Conservation (phyloP, 2,329 filamentous ascomycete genomes). For the Fusarium sacchari region DNA sequence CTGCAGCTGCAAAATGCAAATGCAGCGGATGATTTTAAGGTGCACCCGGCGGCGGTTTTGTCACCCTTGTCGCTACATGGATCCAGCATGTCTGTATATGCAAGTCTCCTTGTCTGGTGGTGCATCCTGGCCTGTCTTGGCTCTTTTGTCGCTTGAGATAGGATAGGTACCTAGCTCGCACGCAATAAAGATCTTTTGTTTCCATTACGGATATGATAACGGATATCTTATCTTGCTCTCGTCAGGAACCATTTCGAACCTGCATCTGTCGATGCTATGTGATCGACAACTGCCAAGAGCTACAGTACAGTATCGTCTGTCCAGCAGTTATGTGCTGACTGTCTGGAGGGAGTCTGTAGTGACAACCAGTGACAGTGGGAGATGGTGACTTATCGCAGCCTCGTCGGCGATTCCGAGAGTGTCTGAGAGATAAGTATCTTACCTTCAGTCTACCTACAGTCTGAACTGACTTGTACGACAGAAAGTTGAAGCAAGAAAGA, state of each 20-base stretch:
- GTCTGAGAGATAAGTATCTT: slow-evolving; percentile 2
- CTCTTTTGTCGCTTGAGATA: slow-evolving; percentile 35
- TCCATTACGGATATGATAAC: slow-evolving; percentile 39
- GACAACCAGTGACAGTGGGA: neutral
- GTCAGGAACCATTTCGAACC: slow-evolving; percentile 23
- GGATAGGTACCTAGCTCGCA: slow-evolving; percentile 29
- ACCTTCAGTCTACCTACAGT: neutral
- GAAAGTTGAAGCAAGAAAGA: too few species aligned
- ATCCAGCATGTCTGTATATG: slow-evolving; percentile 11
- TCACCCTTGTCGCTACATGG: slow-evolving; percentile 19
- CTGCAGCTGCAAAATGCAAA: slow-evolving; percentile 11
- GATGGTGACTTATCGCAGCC: slow-evolving; percentile 24
- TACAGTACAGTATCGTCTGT: neutral
- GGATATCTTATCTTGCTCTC: slow-evolving; percentile 38
- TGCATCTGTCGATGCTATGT: slow-evolving; percentile 26
- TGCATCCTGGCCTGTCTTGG: slow-evolving; percentile 17
- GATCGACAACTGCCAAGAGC: slow-evolving; percentile 18
- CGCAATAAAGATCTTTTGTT: slow-evolving; percentile 40
- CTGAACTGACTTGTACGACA: slow-evolving; percentile 4
- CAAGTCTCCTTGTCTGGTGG: slow-evolving; percentile 21
- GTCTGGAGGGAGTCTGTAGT: neutral
- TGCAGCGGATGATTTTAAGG: slow-evolving; percentile 45
- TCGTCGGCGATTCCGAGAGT: slow-evolving; percentile 37
- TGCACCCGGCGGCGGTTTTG: slow-evolving; percentile 44
- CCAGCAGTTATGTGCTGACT: neutral